Base-by-base conservation (phyloP, 768 basidiomycete genomes). In the Hypsizygus marmoreus region DNA sequence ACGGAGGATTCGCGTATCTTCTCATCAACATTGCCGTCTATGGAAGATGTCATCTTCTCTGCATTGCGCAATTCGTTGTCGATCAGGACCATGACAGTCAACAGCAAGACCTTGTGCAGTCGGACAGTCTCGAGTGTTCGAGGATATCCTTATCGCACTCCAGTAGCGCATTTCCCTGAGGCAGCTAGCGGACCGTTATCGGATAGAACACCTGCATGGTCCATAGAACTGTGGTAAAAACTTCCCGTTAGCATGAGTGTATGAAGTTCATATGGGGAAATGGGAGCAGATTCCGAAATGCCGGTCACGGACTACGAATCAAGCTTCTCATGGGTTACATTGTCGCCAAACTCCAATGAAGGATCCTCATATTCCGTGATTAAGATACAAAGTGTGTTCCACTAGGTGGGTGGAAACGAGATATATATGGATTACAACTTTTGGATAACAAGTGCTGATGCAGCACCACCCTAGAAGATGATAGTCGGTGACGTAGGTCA, bases 391-490 rank as follows among this genome's bases (percentile, higher is more conserved):
- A 20, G 16, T 31, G n/a, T 13, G 29, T 51, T 47, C 34, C 47
- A 47, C 52, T 48, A n/a, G n/a, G n/a, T n/a, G n/a, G n/a, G n/a
- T n/a, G n/a, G 28, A 37, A 38, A 40, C 48, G 45, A 47, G 34
- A 31, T 36, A 49, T 48, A 50, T 30, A 29, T 45, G 49, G 49
- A 64, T 80, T 76, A 95, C 62, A 95, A 62, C 62, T 82, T 90
- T 72, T 95, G 91, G 53, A 97, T 80, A 49, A 97, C 77, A 55
- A 97, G 74, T 28, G 95, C 91, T 28, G 91, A 93, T 38, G 93
- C 91, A 45, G 91, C 94, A 60, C 93, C 93, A 59, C 93, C 92
- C 91, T 93, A 49, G 58, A 43, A 57, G 37, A n/a, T n/a, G n/a
- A n/a, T n/a, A n/a, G n/a, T n/a, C n/a, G n/a, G n/a, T n/a, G n/a